Base-by-base conservation (phyloP, 2,329 filamentous ascomycete species). In the Pseudogymnoascus sp. region DNA sequence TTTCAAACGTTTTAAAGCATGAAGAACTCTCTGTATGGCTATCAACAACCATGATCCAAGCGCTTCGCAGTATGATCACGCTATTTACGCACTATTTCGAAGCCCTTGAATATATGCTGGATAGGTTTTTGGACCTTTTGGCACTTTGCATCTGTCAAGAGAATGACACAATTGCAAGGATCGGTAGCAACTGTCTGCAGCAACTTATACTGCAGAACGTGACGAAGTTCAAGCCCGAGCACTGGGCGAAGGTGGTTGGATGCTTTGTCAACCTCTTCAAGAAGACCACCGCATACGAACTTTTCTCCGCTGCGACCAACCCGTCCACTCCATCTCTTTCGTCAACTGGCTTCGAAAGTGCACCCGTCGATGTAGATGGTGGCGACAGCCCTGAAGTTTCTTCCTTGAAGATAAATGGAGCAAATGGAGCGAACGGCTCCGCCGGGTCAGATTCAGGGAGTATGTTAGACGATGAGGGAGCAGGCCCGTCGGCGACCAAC, bases 41-140 rank as follows among this genome's bases (percentile, higher is more conserved):
- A 23, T 98, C 95, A 0, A 99, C 95, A 0, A 99, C 95, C 7
- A 97, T 99, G 91, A 99, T 99, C 43, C 95, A 99, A 75, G 95
- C 95, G 1, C 80, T 99, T 63, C 88, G 95, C 65, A 97, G 98
- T 77, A 96, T 99, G 90, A 98, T 99, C 71, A 93, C 92, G 0
- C 84, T 99, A 23, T 99, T 99, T 76, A 99, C 96, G 0, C 96
- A 99, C 77, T 99, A 98, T 77, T 99, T 99, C 69, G 91, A 96
- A 65, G 88, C 92, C 0, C 80, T 99, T 8, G 92, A 98, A 77
- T 96, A 96, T 74, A 99, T 99, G 95, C 84, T 99, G 16, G 92
- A 97, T 75, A 85, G 95, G n/a, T 98, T 99, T 75, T 79, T 99
- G 39, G 93, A 98, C 75, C 84, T 99, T 19, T 80, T 99, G 10